Conservation (phyloP, 352 stramenopile genomes). For the Phytophthora multivora region DNA sequence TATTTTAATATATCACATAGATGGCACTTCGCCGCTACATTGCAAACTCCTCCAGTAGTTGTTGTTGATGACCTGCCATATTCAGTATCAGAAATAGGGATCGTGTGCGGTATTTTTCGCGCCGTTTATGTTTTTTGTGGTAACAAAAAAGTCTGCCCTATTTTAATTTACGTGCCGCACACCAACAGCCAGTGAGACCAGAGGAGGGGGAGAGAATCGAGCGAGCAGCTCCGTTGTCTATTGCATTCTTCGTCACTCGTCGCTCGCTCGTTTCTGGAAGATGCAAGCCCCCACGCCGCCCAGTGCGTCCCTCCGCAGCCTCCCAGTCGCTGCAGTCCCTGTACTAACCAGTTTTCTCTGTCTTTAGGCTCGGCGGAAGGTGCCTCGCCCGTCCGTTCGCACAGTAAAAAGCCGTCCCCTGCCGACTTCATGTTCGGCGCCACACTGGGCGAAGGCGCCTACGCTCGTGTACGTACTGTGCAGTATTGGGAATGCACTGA, state of each 20-base stretch:
- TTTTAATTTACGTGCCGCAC: constrained; percentile 25
- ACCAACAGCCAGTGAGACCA: constrained; percentile 30
- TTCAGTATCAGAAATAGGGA: constrained; percentile 8
- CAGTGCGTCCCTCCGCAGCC: constrained; percentile 18
- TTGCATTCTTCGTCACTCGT: constrained; percentile 25
- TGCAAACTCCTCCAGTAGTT: background rate
- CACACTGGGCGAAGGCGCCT: constrained; percentile 88
- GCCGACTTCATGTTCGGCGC: constrained; percentile 91
- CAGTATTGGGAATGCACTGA: background rate
- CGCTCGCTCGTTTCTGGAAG: constrained; percentile 26
- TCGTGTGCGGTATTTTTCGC: constrained; percentile 12
- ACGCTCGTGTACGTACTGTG: constrained; percentile 63
- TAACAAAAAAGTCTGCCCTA: background rate
- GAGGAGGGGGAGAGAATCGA: constrained; percentile 34
- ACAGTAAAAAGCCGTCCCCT: constrained; percentile 77
- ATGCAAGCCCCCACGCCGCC: constrained; percentile 43
- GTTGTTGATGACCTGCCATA: background rate
- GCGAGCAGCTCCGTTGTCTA: constrained; percentile 30
- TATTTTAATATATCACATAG: background rate
- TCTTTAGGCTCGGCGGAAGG: constrained; percentile 42
- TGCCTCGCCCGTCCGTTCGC: constrained; percentile 40
- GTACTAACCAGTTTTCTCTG: background rate
- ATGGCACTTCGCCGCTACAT: background rate
- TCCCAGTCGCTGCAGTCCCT: background rate
- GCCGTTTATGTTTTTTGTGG: constrained; percentile 20